Percentiles rank a stretch among this genome's conserved stretches.
phyloP scores from a whole-genome alignment of 1,284 basidiomycete genomes.

The Nidula niveotomentosa region DNA sequence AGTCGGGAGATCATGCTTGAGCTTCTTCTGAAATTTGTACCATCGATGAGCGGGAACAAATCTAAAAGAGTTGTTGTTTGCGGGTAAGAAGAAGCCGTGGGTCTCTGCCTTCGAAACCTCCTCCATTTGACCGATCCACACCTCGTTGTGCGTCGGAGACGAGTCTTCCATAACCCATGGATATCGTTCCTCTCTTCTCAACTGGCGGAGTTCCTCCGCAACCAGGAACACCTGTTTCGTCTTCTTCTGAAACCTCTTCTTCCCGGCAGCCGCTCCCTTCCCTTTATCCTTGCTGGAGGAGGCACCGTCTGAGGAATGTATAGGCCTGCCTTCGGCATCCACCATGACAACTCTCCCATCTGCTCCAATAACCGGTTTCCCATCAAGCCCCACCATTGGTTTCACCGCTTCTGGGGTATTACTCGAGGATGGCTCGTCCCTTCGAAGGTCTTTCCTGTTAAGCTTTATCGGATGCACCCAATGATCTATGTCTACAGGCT shows the following conservation, averaged over 20 bases:
- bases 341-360: constrained; percentile 81
- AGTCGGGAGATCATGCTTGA: constrained; percentile 68
- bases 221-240: constrained; percentile 81
- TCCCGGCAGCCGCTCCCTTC: constrained; percentile 38
- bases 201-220: constrained; percentile 62
- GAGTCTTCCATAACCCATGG: constrained; percentile 90
- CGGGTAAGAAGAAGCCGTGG: constrained; percentile 75
- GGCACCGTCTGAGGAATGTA: constrained; percentile 40
- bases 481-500: constrained; percentile 58
- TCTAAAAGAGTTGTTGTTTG: constrained; percentile 74
- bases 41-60: constrained; percentile 85
- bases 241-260: constrained; percentile 84
- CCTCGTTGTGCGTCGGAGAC: constrained; percentile 49
- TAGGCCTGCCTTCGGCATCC: constrained; percentile 72
- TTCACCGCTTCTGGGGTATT: constrained; percentile 50
- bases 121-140: constrained; percentile 82
- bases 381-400: constrained; percentile 74
- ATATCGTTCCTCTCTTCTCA: constrained; percentile 81
- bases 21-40: constrained; percentile 88
- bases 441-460: constrained; percentile 78
- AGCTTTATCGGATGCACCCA: constrained; percentile 79
- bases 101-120: constrained; percentile 66
- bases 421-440: constrained; percentile 39
- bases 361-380: constrained; percentile 73
- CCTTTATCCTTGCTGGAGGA: constrained; percentile 43